phyloP scores from a whole-genome alignment of 2,329 filamentous ascomycete genomes.

The Lachnellula suecica region DNA sequence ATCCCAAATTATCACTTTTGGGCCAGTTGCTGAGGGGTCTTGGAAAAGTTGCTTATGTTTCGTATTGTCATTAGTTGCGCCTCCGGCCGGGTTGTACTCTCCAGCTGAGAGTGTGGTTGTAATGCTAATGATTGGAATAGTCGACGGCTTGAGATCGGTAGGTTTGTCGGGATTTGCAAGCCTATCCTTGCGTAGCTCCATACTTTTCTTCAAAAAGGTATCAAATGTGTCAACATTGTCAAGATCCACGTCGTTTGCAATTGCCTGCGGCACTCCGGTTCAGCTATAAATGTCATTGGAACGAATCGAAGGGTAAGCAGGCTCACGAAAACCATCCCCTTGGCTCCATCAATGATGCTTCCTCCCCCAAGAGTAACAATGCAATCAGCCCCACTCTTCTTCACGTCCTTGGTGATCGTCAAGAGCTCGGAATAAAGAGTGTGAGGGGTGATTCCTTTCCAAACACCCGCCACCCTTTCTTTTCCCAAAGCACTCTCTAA shows the following conservation, averaged over 20 bases:
- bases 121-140: slow-evolving; percentile 35
- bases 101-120: slow-evolving; percentile 39
- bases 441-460: slow-evolving; percentile 27
- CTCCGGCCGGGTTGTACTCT: slow-evolving; percentile 37
- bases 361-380: slow-evolving; percentile 31
- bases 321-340: slow-evolving; percentile 19
- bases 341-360: slow-evolving; percentile 27
- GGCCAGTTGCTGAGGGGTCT: slow-evolving; percentile 35
- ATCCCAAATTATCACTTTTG: slow-evolving; percentile 50
- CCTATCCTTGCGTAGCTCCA: neutral
- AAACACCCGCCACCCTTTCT: slow-evolving; percentile 24
- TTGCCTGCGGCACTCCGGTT: slow-evolving; percentile 24
- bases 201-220: neutral
- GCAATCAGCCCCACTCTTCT: slow-evolving; percentile 34
- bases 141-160: neutral
- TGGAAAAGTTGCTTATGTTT: slow-evolving; percentile 4
- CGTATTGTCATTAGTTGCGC: slow-evolving; percentile 33
- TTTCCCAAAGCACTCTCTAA: slow-evolving; percentile 22
- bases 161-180: neutral
- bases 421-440: slow-evolving; percentile 28
- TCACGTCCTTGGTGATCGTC: slow-evolving; percentile 14
- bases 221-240: neutral
- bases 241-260: slow-evolving; percentile 41
- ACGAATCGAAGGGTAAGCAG: neutral
- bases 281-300: neutral